These are phyloP conservation scores for Pyrenochaeta sp. DNA, from an alignment of 2,329 filamentous ascomycete species.

Conservation along the genomic window DNA sequence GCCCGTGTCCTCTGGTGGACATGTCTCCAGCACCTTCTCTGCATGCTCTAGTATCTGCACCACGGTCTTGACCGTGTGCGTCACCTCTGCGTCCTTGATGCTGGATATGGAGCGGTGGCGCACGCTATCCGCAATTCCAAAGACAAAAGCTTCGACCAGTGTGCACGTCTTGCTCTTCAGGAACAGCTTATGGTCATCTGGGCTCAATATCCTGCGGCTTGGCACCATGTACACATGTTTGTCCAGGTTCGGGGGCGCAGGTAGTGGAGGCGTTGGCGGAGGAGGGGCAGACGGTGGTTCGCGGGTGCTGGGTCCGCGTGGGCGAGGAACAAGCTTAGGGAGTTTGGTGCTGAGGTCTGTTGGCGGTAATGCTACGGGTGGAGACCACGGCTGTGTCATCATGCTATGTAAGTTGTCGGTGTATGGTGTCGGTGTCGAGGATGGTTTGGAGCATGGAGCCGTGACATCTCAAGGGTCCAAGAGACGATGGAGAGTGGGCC, in stretches of 20 bases:
- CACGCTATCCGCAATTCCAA: constrained; percentile 84
- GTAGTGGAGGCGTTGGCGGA: constrained; percentile 78
- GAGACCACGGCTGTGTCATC: constrained; percentile 24
- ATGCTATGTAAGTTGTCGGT: constrained; percentile 1
- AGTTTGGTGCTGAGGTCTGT: constrained; percentile 39
- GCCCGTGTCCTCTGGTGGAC: constrained; percentile 86
- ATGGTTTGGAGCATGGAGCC: not conserved
- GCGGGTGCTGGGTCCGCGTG: constrained; percentile 31
- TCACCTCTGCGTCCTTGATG: constrained; percentile 67
- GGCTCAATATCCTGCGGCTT: constrained; percentile 80
- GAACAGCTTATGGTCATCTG: constrained; percentile 82
- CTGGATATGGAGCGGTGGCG: constrained; percentile 72
- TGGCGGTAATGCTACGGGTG: constrained; percentile 14
- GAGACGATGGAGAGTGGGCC: not conserved
- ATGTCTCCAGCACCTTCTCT: constrained; percentile 70
- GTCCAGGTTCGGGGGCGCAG: constrained; percentile 70
- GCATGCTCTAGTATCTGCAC: constrained; percentile 75
- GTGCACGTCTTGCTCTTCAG: constrained; percentile 77
- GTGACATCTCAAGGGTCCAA: not conserved
- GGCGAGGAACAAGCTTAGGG: constrained; percentile 48
- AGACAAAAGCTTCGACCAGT: constrained; percentile 84
- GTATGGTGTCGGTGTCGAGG: not conserved
- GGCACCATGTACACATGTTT: constrained; percentile 72
- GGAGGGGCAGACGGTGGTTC: constrained; percentile 60
- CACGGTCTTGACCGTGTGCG: constrained; percentile 69